Evolutionary conservation across 176 grass and related monocot species (phyloP).

Genomic region (Zoysia pacifica): DNA sequence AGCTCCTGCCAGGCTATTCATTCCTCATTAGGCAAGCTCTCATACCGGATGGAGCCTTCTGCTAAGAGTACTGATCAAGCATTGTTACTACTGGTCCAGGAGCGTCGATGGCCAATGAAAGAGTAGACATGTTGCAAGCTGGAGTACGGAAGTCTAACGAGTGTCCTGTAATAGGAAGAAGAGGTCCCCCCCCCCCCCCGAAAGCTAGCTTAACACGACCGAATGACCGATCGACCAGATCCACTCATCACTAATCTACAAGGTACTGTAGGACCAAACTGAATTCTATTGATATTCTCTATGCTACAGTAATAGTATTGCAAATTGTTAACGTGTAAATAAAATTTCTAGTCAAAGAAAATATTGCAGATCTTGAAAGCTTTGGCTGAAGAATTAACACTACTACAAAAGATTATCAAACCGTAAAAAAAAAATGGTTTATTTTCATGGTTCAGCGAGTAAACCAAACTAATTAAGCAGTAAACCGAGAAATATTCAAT

Average conservation of each 20-base stretch:
- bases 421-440: too few species aligned
- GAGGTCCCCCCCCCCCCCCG: background rate
- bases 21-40: slow-evolving; percentile 41
- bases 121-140: background rate
- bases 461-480: too few species aligned
- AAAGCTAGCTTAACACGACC: background rate
- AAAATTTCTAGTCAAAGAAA: too few species aligned
- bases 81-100: background rate
- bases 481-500: too few species aligned
- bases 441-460: too few species aligned
- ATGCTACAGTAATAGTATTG: too few species aligned
- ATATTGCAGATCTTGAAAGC: too few species aligned
- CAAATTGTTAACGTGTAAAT: too few species aligned
- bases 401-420: too few species aligned
- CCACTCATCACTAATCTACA: too few species aligned
- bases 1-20: background rate
- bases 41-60: background rate
- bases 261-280: background rate
- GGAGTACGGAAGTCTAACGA: background rate
- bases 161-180: background rate
- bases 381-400: too few species aligned
- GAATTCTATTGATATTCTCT: background rate
- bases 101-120: background rate
- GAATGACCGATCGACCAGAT: background rate
- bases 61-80: slow-evolving; percentile 26